Evolutionary conservation across 352 stramenopile genomes (phyloP).

Genomic region (Globisporangium okanoganense): DNA sequence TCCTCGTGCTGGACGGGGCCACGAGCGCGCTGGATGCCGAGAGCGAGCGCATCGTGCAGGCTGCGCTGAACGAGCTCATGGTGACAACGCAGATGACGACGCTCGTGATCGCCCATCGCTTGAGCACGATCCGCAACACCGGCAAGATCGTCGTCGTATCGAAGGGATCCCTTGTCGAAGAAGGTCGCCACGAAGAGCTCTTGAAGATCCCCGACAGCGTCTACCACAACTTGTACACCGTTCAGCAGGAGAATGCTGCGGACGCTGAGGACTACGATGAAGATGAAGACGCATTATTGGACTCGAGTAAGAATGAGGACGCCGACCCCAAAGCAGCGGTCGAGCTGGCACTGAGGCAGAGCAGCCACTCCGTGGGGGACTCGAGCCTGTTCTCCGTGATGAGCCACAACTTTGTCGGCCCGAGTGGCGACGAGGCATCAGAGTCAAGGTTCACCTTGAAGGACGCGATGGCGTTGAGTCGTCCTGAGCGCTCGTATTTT

Average conservation of each 20-base stretch:
- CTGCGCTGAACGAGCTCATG: no score
- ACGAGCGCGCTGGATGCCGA: conserved; percentile 1
- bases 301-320: background rate
- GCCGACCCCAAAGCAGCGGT: background rate
- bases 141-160: conserved; percentile 61
- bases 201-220: conserved; percentile 50
- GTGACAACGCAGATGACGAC: conserved; percentile 20
- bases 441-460: background rate
- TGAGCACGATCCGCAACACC: conserved; percentile 61
- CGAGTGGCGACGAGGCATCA: background rate
- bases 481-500: conserved; percentile 38
- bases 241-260: conserved; percentile 22
- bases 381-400: background rate
- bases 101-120: conserved; percentile 16
- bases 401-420: background rate
- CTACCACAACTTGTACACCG: conserved; percentile 82
- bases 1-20: conserved; percentile 27
- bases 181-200: conserved; percentile 41
- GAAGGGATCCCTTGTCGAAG: conserved; percentile 37
- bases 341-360: background rate
- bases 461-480: conserved; percentile 18
- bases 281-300: conserved; percentile 9
- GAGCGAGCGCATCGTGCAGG: no score
- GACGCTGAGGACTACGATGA: background rate
- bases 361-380: background rate